Conservation (phyloP, 2,329 filamentous ascomycete genomes). For the Cercospora zeina region DNA sequence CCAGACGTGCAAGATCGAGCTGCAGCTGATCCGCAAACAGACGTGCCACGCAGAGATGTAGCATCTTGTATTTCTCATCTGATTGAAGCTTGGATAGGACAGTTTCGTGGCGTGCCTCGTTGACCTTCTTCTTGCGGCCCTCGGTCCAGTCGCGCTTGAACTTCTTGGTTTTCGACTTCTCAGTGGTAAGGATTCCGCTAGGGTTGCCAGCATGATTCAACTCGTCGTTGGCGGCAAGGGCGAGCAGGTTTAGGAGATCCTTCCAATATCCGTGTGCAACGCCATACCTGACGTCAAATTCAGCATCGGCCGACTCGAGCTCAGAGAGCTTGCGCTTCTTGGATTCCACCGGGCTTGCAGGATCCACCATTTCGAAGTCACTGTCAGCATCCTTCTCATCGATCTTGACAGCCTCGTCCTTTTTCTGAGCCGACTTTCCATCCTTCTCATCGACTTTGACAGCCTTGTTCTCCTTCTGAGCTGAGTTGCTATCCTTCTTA, state of each 20-base stretch:
- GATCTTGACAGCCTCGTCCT: slow-evolving; percentile 46
- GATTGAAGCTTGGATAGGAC: slow-evolving; percentile 47
- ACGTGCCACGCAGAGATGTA: slow-evolving; percentile 57
- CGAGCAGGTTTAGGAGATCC: slow-evolving; percentile 60
- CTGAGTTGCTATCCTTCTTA: slow-evolving; percentile 41
- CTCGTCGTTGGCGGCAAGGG: slow-evolving; percentile 52
- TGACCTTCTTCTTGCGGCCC: slow-evolving; percentile 39
- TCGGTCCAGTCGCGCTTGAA: slow-evolving; percentile 34
- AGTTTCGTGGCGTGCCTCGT: slow-evolving; percentile 45
- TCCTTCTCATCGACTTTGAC: slow-evolving; percentile 46
- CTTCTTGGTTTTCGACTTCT: slow-evolving; percentile 24
- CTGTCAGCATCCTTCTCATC: slow-evolving; percentile 36
- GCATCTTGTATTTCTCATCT: slow-evolving; percentile 52
- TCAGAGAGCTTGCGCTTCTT: slow-evolving; percentile 29
- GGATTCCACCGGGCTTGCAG: slow-evolving; percentile 15
- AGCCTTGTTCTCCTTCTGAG: slow-evolving; percentile 37
- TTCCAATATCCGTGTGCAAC: slow-evolving; percentile 64
- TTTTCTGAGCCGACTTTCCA: slow-evolving; percentile 40
- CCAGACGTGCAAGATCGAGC: slow-evolving; percentile 49
- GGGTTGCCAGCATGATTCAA: slow-evolving; percentile 49
- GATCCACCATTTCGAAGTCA: slow-evolving; percentile 33
- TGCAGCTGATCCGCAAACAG: slow-evolving; percentile 59
- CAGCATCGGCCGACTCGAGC: slow-evolving; percentile 15
- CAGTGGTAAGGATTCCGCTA: slow-evolving; percentile 29
- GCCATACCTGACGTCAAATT: slow-evolving; percentile 39